Conservation (phyloP, 2,329 filamentous ascomycete genomes). For the Claviceps sp. region DNA sequence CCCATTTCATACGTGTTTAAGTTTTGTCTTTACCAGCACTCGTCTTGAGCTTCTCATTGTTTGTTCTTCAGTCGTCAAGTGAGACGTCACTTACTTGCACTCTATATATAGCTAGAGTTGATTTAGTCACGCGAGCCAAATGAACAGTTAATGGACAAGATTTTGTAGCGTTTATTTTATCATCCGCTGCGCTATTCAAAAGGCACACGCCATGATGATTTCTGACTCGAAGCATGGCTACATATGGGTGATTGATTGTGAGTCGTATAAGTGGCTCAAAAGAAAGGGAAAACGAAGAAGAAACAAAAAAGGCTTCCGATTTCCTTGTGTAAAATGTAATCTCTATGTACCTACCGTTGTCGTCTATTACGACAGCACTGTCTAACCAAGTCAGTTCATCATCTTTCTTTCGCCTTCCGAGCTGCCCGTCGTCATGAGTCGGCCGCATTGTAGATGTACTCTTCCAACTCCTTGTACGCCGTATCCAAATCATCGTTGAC, state of each 20-base stretch:
- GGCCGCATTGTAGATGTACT: slow-evolving; percentile 28
- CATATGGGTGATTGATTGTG: not conserved
- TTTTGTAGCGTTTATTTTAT: not conserved
- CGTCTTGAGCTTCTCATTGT: slow-evolving; percentile 22
- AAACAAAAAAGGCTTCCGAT: not conserved
- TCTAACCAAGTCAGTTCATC: not conserved
- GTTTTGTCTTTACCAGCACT: slow-evolving; percentile 23
- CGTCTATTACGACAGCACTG: not conserved
- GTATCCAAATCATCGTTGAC: slow-evolving; percentile 32
- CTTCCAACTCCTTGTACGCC: slow-evolving; percentile 41
- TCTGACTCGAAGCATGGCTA: not conserved
- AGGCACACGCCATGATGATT: not conserved
- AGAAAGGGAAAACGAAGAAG: not conserved
- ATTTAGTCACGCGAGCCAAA: slow-evolving; percentile 12
- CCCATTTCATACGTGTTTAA: slow-evolving; percentile 17
- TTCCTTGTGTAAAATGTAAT: no score
- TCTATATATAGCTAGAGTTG: slow-evolving; percentile 18
- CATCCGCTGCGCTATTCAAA: not conserved
- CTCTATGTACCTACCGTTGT: not conserved
- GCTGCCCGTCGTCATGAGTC: slow-evolving; percentile 6
- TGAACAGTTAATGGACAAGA: slow-evolving; percentile 5
- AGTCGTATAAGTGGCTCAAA: not conserved
- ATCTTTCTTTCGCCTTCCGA: not conserved
- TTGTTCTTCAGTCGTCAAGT: slow-evolving; percentile 25
- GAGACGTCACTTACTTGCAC: slow-evolving; percentile 20